These are phyloP conservation scores for Apiosordaria backusii DNA, from an alignment of 495 filamentous ascomycete species.

Conservation along the genomic window DNA sequence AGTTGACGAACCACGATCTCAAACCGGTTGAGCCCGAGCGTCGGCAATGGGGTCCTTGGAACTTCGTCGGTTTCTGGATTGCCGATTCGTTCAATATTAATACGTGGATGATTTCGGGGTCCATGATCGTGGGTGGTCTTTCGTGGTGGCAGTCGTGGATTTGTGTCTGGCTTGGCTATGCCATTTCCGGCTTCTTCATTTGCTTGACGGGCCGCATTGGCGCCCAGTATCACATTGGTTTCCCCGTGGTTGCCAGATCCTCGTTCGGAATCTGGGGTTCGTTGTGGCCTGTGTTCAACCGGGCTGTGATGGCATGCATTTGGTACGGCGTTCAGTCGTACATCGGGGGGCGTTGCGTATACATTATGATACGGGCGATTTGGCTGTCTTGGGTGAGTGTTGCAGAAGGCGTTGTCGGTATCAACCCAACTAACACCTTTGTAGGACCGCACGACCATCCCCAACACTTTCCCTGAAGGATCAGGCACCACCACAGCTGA, in stretches of 20 bases:
- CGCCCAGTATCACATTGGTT: slow-evolving; percentile 85
- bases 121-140: slow-evolving; percentile 67
- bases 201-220: slow-evolving; percentile 79
- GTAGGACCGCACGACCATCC: slow-evolving; percentile 52
- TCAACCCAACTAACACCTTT: slow-evolving; percentile 13
- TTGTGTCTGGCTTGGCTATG: slow-evolving; percentile 82
- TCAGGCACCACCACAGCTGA: slow-evolving; percentile 73
- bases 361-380: slow-evolving; percentile 76
- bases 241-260: slow-evolving; percentile 71
- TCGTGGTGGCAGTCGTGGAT: slow-evolving; percentile 98
- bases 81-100: slow-evolving; percentile 97
- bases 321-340: slow-evolving; percentile 88
- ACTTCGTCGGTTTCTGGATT: slow-evolving; percentile 90
- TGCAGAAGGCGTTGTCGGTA: background rate
- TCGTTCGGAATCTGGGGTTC: slow-evolving; percentile 86
- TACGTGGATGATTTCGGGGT: slow-evolving; percentile 96
- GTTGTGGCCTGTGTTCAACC: slow-evolving; percentile 88
- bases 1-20: slow-evolving; percentile 83
- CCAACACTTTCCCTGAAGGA: slow-evolving; percentile 59
- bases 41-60: slow-evolving; percentile 83
- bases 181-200: slow-evolving; percentile 71
- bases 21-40: slow-evolving; percentile 85
- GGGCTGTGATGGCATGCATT: slow-evolving; percentile 78
- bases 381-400: slow-evolving; percentile 57
- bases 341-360: slow-evolving; percentile 80